phyloP scores from a whole-genome alignment of 1,284 basidiomycete species.

The Erythrobasidium hasegawianum region DNA sequence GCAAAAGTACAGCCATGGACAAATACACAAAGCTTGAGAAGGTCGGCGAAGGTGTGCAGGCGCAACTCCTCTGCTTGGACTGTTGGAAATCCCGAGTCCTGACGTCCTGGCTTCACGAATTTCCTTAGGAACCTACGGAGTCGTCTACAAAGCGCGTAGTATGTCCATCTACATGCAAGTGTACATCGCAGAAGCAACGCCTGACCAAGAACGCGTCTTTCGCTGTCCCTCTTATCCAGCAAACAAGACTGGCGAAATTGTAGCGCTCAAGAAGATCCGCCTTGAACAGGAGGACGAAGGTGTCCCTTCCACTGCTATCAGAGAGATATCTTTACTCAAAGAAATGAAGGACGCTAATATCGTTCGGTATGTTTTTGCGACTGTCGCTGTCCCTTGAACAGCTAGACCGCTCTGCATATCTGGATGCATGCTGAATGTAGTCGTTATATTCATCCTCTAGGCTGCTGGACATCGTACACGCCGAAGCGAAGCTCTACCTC shows the following conservation, averaged over 20 bases:
- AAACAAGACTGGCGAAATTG: conserved; percentile 65
- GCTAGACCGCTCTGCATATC: too few species aligned
- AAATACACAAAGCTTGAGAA: conserved; percentile 46
- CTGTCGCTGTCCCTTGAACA: too few species aligned
- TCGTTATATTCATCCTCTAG: too few species aligned
- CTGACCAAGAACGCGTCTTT: background rate
- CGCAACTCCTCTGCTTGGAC: background rate
- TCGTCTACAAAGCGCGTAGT: conserved; percentile 84
- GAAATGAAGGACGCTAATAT: conserved; percentile 95
- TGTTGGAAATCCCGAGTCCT: background rate
- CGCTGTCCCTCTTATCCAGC: conserved; percentile 24
- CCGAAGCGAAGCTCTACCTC: conserved; percentile 92
- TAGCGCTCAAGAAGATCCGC: conserved; percentile 95
- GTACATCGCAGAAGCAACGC: background rate
- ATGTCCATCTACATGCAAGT: background rate
- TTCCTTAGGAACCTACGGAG: conserved; percentile 85
- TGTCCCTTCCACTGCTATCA: conserved; percentile 93
- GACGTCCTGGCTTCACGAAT: background rate
- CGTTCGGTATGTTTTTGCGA: conserved; percentile 60
- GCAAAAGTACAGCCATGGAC: conserved; percentile 39
- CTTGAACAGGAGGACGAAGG: conserved; percentile 98
- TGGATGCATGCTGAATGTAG: too few species aligned
- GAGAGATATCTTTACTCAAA: conserved; percentile 94
- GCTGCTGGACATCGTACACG: conserved; percentile 92
- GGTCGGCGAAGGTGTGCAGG: conserved; percentile 43